Conservation (phyloP, 2,329 filamentous ascomycete species). For the Cladorrhinum sp. region DNA sequence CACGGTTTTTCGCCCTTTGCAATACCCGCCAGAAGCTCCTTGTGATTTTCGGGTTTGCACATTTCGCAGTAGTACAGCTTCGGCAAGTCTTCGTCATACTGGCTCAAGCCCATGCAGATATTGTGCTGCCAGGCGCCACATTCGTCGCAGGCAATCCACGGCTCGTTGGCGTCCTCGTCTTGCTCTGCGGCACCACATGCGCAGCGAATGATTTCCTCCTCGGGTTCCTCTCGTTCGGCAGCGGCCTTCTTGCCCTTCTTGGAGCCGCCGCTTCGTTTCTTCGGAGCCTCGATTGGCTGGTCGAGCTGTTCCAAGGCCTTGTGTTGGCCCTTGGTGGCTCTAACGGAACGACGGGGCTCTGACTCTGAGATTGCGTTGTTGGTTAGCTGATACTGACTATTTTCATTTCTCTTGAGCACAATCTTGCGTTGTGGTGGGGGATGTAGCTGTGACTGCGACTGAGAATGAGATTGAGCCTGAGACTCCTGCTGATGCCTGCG, state of each 20-base stretch:
- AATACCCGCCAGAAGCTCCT: constrained; percentile 74
- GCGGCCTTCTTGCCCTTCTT: constrained; percentile 58
- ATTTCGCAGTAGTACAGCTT: constrained; percentile 90
- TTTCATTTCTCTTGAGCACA: neutral
- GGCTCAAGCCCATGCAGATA: constrained; percentile 83
- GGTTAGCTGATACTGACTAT: constrained; percentile 22
- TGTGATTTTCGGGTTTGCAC: constrained; percentile 81
- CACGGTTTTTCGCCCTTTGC: constrained; percentile 80
- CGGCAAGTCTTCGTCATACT: constrained; percentile 73
- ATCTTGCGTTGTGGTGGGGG: neutral
- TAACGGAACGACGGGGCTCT: constrained; percentile 89
- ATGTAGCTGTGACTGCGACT: neutral
- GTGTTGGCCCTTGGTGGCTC: constrained; percentile 95
- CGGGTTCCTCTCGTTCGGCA: constrained; percentile 51
- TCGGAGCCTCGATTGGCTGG: constrained; percentile 50
- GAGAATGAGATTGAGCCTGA: neutral
- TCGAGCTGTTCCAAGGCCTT: constrained; percentile 81
- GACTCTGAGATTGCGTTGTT: constrained; percentile 41
- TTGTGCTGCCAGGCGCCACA: constrained; percentile 98
- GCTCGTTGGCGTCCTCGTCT: constrained; percentile 79
- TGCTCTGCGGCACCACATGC: constrained; percentile 86
- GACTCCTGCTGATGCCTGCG: neutral
- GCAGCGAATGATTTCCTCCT: constrained; percentile 81
- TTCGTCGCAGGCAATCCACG: constrained; percentile 94
- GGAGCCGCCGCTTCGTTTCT: constrained; percentile 41